These are phyloP conservation scores for Ganoderma resinaceum DNA, from an alignment of 1,284 basidiomycete genomes.

Conservation along the genomic window DNA sequence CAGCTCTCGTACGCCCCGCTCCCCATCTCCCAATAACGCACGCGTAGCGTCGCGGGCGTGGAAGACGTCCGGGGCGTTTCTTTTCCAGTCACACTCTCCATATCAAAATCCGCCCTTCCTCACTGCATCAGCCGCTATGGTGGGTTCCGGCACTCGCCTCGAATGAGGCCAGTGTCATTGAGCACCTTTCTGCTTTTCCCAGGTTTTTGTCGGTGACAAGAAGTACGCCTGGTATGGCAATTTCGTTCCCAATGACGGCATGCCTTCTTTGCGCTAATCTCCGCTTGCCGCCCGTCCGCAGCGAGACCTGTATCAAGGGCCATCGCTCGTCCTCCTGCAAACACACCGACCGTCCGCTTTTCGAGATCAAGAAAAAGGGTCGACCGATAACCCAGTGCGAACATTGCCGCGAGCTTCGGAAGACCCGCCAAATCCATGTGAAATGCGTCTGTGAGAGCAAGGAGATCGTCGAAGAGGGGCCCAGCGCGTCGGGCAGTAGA, in stretches of 20 bases:
- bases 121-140: slow-evolving; percentile 32
- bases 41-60: slow-evolving; percentile 42
- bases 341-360: slow-evolving; percentile 79
- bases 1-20: slow-evolving; percentile 30
- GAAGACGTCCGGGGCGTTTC: slow-evolving; percentile 37
- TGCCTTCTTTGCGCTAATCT: slow-evolving; percentile 6
- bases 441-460: slow-evolving; percentile 60
- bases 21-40: slow-evolving; percentile 40
- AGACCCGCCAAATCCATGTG: slow-evolving; percentile 77
- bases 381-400: slow-evolving; percentile 81
- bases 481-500: slow-evolving; percentile 49
- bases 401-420: slow-evolving; percentile 77
- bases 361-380: slow-evolving; percentile 85
- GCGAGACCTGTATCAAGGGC: slow-evolving; percentile 85
- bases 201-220: slow-evolving; percentile 82
- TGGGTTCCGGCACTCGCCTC: slow-evolving; percentile 13
- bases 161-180: slow-evolving; percentile 2
- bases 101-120: background rate
- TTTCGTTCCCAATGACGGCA: slow-evolving; percentile 12
- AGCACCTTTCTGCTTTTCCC: slow-evolving; percentile 3
- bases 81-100: slow-evolving; percentile 1
- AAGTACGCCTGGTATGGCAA: slow-evolving; percentile 78
- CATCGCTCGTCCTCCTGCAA: slow-evolving; percentile 82
- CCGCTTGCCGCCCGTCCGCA: slow-evolving; percentile 35
- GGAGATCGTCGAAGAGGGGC: slow-evolving; percentile 11